Conservation (phyloP, 345 rosid species). For the Camelina laxa region DNA sequence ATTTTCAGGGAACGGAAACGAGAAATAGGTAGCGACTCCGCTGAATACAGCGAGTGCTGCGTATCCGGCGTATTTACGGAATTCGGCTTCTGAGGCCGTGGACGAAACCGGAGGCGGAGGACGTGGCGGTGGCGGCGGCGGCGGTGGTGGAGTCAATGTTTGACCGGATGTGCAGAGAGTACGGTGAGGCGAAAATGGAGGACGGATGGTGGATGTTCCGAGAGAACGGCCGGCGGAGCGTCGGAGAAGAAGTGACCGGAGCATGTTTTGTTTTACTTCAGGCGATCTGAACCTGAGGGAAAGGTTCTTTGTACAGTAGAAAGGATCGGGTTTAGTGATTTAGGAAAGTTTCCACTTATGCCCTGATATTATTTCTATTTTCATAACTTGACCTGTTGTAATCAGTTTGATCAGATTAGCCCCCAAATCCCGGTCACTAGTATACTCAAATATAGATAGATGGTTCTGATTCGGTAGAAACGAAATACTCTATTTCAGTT, state of each 20-base stretch:
- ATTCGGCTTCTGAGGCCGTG: conserved; percentile 62
- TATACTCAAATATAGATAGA: too few species aligned
- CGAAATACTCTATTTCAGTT: too few species aligned
- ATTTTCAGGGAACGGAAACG: conserved; percentile 76
- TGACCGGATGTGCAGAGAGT: conserved; percentile 43
- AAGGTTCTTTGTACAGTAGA: neutral
- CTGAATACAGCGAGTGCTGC: conserved; percentile 76
- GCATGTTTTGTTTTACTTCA: conserved; percentile 52
- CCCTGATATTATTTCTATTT: neutral
- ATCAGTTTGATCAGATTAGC: neutral
- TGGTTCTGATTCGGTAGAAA: neutral
- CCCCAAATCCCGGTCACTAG: neutral
- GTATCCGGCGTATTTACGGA: conserved; percentile 85
- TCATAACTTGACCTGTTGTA: neutral
- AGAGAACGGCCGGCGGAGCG: conserved; percentile 49
- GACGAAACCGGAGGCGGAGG: conserved; percentile 49
- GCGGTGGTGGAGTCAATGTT: conserved; percentile 45
- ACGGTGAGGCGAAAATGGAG: conserved; percentile 45
- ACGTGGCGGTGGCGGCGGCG: conserved; percentile 38
- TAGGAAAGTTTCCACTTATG: conserved; percentile 2
- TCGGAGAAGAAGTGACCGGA: conserved; percentile 54
- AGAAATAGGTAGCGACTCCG: conserved; percentile 87
- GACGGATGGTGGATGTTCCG: conserved; percentile 37
- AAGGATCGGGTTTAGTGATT: conserved; percentile 29
- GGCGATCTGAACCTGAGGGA: conserved; percentile 40